Evolutionary conservation across 1,284 basidiomycete genomes (phyloP).

Genomic region (Takashimella tepidaria): DNA sequence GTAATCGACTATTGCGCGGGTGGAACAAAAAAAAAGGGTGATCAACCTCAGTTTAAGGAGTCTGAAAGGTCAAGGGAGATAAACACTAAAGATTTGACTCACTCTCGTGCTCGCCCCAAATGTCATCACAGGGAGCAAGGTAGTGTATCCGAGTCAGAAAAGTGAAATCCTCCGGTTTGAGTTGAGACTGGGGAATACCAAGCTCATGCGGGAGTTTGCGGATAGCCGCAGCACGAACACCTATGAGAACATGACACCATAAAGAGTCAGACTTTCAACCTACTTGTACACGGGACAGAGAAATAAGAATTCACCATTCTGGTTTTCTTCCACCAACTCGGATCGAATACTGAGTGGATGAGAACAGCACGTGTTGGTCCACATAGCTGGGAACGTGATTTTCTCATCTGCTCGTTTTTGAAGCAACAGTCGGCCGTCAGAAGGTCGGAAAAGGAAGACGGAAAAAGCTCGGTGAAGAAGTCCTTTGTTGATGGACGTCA

Average conservation of each 20-base stretch:
- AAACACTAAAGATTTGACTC: constrained; percentile 27
- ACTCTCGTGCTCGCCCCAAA: constrained; percentile 99
- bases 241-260: no score
- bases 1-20: constrained; percentile 75
- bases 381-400: constrained; percentile 99
- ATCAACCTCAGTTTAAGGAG: constrained; percentile 8
- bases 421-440: constrained; percentile 88
- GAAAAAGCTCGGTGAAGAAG: constrained; percentile 97
- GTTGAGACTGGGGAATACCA: constrained; percentile 68
- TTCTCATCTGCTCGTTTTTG: constrained; percentile 95
- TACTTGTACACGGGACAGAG: no score
- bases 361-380: constrained; percentile 99
- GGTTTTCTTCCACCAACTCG: constrained; percentile 73
- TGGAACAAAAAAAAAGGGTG: no score
- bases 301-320: constrained; percentile 68
- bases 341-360: constrained; percentile 73
- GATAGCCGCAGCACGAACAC: constrained; percentile 79
- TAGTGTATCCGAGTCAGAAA: constrained; percentile 98
- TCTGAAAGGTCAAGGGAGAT: background rate
- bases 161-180: constrained; percentile 80
- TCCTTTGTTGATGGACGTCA: constrained; percentile 94
- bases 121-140: constrained; percentile 82
- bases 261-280: no score
- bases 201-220: constrained; percentile 96
- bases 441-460: constrained; percentile 91